Conservation (phyloP, 768 basidiomycete species). For the Leccinum subgranulosum region DNA sequence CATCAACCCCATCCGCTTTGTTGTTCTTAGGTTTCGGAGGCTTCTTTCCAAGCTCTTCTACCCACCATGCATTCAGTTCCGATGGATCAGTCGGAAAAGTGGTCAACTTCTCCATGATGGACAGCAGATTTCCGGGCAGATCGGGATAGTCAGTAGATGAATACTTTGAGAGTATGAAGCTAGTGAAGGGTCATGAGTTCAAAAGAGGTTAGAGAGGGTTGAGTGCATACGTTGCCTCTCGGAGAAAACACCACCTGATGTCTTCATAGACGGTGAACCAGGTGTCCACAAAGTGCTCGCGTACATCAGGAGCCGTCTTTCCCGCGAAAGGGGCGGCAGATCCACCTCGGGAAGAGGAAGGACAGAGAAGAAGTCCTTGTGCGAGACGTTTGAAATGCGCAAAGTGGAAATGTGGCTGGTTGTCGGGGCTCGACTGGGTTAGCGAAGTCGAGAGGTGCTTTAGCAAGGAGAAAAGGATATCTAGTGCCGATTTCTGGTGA, state of each 20-base stretch:
- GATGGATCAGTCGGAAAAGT: constrained; percentile 70
- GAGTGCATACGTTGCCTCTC: constrained; percentile 63
- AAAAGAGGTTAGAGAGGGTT: background rate
- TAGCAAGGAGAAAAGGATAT: constrained; percentile 73
- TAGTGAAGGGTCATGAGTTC: constrained; percentile 5
- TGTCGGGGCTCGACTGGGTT: constrained; percentile 39
- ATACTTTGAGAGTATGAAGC: constrained; percentile 24
- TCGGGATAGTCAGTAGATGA: constrained; percentile 34
- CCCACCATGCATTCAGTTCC: constrained; percentile 79
- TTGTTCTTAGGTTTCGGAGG: constrained; percentile 49
- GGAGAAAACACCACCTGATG: constrained; percentile 85
- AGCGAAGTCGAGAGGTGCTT: constrained; percentile 73
- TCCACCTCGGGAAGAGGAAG: constrained; percentile 40
- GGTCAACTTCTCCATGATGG: constrained; percentile 61
- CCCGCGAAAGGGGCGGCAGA: constrained; percentile 27
- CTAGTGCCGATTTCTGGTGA: constrained; percentile 62
- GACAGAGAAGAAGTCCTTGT: constrained; percentile 58
- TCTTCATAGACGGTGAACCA: constrained; percentile 83
- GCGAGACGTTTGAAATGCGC: constrained; percentile 66
- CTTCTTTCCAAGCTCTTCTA: constrained; percentile 58
- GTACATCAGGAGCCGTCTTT: constrained; percentile 54
- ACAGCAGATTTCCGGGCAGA: constrained; percentile 52
- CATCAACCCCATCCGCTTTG: constrained; percentile 39
- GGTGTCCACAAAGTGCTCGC: constrained; percentile 59
- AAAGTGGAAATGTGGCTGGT: constrained; percentile 63